A percentile compares a stretch with the other conserved stretches of the same genome.
phyloP scores from a whole-genome alignment of 441 rosid species.

The Gossypium trilobum region DNA sequence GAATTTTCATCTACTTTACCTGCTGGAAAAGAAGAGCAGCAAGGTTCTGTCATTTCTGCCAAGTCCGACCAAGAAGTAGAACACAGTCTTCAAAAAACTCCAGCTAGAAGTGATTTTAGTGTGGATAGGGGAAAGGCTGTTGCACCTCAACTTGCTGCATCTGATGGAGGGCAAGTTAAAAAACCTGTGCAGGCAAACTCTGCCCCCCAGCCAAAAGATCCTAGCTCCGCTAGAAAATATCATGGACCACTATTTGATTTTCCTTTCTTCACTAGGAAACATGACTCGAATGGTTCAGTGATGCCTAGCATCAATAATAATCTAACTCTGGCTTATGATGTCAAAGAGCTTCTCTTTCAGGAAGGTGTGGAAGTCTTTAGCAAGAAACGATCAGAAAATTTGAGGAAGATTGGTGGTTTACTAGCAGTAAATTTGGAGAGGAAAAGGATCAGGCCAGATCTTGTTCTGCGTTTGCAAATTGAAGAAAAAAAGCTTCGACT shows the following conservation, averaged over 20 bases:
- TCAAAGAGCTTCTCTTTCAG: conserved; percentile 86
- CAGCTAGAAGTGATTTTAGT: conserved; percentile 47
- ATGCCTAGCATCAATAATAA: conserved; percentile 65
- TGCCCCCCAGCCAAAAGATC: conserved; percentile 56
- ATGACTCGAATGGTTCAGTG: conserved; percentile 75
- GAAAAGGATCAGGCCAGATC: conserved; percentile 97
- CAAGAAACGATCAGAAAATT: conserved; percentile 67
- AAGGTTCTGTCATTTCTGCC: conserved; percentile 36
- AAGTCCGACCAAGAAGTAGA: conserved; percentile 78
- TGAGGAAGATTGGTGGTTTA: conserved; percentile 76
- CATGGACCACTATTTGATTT: conserved; percentile 98
- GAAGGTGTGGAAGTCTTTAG: conserved; percentile 75
- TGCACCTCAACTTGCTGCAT: conserved; percentile 36
- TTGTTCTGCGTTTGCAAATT: conserved; percentile 90
- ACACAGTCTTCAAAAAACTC: conserved; percentile 42
- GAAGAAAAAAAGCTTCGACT: conserved; percentile 90
- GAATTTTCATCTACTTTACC: conserved; percentile 38
- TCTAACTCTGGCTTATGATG: conserved; percentile 76
- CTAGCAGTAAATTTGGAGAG: conserved; percentile 87
- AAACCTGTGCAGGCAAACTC: conserved; percentile 55
- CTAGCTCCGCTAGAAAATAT: conserved; percentile 76
- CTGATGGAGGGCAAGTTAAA: conserved; percentile 63
- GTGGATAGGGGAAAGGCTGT: conserved; percentile 71
- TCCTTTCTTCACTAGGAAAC: conserved; percentile 93
- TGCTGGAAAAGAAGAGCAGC: conserved; percentile 71